phyloP scores from a whole-genome alignment of 192 early-diverging fungal species.

The Spizellomyces punctatus region DNA sequence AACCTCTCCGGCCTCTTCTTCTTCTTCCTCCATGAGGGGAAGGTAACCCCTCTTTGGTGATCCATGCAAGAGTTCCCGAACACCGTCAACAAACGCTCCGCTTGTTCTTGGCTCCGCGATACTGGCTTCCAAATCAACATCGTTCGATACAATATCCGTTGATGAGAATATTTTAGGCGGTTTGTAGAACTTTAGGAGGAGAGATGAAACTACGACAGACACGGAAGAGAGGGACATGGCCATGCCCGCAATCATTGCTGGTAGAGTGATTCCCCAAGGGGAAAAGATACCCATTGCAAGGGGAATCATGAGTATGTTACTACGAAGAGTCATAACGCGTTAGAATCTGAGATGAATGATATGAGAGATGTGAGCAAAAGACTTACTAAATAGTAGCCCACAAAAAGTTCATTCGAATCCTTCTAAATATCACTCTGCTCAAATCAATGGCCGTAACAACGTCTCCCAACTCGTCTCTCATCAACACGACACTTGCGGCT shows the following conservation, averaged over 20 bases:
- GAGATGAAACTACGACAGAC: constrained; percentile 86
- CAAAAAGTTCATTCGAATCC: constrained; percentile 84
- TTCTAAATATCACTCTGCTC: constrained; percentile 76
- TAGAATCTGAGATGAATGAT: constrained; percentile 13
- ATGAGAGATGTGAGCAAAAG: neutral
- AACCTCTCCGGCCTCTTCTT: neutral
- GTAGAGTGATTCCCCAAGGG: constrained; percentile 83
- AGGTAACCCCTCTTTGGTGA: constrained; percentile 17
- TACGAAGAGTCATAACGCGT: constrained; percentile 15
- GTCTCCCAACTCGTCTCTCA: constrained; percentile 83
- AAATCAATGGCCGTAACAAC: constrained; percentile 88
- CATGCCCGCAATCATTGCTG: constrained; percentile 89
- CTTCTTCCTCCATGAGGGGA: constrained; percentile 7
- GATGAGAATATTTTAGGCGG: constrained; percentile 11
- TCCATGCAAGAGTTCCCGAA: constrained; percentile 5
- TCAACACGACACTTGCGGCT: constrained; percentile 89
- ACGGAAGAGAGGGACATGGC: constrained; percentile 93
- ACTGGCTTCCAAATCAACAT: constrained; percentile 4
- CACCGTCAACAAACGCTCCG: constrained; percentile 4
- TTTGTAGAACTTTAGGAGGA: constrained; percentile 77
- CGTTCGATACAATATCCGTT: neutral
- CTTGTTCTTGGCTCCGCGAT: neutral
- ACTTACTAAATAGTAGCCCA: constrained; percentile 84
- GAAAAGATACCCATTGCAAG: constrained; percentile 90
- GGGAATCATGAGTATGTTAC: constrained; percentile 87